Evolutionary conservation across 2,329 filamentous ascomycete species (phyloP), one percentile per base, ranked within the genome.

Genomic region (Metarhizium brunneum): DNA sequence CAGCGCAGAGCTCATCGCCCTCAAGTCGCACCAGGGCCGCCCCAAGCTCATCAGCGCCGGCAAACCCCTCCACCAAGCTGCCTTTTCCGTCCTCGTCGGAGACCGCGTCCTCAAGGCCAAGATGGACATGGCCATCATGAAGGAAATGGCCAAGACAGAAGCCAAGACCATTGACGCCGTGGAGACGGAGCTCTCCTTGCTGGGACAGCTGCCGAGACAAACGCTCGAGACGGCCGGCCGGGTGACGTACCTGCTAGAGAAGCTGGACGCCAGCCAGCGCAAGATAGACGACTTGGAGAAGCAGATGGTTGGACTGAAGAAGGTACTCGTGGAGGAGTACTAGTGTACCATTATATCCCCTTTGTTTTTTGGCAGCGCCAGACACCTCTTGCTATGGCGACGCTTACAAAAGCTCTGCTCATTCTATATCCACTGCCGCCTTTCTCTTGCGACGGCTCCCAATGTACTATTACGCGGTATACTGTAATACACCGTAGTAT

Each of bases 1-100:
- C 53, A 87, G 90, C 64, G 85, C 88, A 0, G 94, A 97, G 68
- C 82, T 97, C 36, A 91, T 99, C 66, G 82, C 84, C 1, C 84
- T 97, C 53, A 80, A 81, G 30, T 83, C 83, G 4, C 74, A 79
- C 52, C 86, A 88, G 49, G 92, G 94, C 0, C 85, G 91, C 0
- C 92, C 94, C 0, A 83, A 85, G 56, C 77, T 77, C 36, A 88
- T 97, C 68, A 85, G 80, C 54, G 87, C 90, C 0, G 91, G 91
- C 25, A 90, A 89, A 65, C 92, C 92, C 0, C 87, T 97, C 30
- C 95, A 92, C 70, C 83, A 85, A 56, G 84, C 92, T 1, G 92
- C 92, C 0, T 97, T 97, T 73, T 78, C 80, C 57, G 76, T 82
- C 42, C 73, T 96, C 42, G 79, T 84, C 0, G 73, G 82, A 49